phyloP scores from a whole-genome alignment of 805 yeast species.

The Cyberlindnera suaveolens region DNA sequence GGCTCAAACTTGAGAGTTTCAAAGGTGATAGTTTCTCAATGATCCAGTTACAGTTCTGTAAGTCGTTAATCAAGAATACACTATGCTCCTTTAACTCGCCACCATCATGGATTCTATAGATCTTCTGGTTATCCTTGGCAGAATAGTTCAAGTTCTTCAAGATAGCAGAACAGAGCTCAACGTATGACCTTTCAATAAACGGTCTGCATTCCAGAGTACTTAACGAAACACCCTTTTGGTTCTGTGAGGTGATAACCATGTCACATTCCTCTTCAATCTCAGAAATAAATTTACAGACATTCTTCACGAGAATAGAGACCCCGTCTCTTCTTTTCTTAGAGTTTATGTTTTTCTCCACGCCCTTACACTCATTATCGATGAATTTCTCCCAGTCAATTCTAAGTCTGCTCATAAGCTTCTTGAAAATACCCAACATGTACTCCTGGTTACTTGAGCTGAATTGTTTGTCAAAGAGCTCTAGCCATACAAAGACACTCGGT shows the following conservation, averaged over 20 bases:
- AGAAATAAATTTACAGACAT: conserved; percentile 40
- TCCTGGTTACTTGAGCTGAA: conserved; percentile 57
- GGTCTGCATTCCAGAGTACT: conserved; percentile 18
- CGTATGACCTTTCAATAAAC: conserved; percentile 25
- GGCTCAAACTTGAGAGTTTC: conserved; percentile 9
- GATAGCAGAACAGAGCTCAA: conserved; percentile 24
- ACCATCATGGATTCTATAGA: conserved; percentile 13
- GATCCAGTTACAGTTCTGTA: conserved; percentile 50
- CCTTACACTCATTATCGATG: conserved; percentile 45
- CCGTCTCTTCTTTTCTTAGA: conserved; percentile 33
- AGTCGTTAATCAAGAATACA: conserved; percentile 38
- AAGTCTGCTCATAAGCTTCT: conserved; percentile 46
- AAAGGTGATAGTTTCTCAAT: conserved; percentile 33
- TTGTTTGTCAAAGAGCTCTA: conserved; percentile 34
- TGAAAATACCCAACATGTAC: conserved; percentile 44
- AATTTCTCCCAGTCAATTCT: conserved; percentile 53
- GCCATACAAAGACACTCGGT: conserved; percentile 35
- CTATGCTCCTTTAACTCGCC: conserved; percentile 27
- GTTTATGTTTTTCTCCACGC: conserved; percentile 32
- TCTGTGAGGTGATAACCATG: conserved; percentile 5
- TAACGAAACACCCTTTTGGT: conserved; percentile 1
- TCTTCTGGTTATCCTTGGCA: conserved; percentile 12
- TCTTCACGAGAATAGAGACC: conserved; percentile 38
- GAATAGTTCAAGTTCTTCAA: conserved; percentile 25
- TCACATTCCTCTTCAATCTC: conserved; percentile 28